Conservation (phyloP, 2,329 filamentous ascomycete species). For the Epichloe bromicola region DNA sequence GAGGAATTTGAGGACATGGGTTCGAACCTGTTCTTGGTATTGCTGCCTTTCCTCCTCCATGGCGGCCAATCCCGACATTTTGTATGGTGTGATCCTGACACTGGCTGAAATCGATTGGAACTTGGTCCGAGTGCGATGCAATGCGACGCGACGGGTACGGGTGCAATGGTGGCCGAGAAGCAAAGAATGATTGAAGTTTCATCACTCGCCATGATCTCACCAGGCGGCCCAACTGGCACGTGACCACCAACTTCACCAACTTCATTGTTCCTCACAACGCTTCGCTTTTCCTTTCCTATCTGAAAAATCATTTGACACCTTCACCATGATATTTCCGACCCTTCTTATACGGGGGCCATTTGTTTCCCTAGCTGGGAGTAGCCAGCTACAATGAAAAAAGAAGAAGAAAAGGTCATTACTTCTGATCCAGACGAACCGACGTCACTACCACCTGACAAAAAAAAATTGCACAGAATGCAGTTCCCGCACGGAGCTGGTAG, state of each 20-base stretch:
- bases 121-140: background rate
- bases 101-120: background rate
- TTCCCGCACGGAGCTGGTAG: too few species aligned
- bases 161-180: background rate
- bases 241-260: background rate
- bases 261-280: background rate
- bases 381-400: background rate
- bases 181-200: background rate
- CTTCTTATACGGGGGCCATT: too few species aligned
- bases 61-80: conserved; percentile 22
- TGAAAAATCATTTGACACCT: too few species aligned
- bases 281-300: too few species aligned
- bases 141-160: background rate
- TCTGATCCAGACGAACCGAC: too few species aligned
- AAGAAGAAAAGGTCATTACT: background rate
- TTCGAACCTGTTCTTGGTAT: conserved; percentile 42
- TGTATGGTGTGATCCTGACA: background rate
- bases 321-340: too few species aligned
- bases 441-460: too few species aligned
- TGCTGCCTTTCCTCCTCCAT: conserved; percentile 40
- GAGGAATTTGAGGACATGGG: background rate
- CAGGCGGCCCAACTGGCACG: background rate
- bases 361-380: too few species aligned
- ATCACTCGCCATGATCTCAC: too few species aligned
- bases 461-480: too few species aligned